Conservation (phyloP, 2,329 filamentous ascomycete species). For the Venturiaceae sp. region DNA sequence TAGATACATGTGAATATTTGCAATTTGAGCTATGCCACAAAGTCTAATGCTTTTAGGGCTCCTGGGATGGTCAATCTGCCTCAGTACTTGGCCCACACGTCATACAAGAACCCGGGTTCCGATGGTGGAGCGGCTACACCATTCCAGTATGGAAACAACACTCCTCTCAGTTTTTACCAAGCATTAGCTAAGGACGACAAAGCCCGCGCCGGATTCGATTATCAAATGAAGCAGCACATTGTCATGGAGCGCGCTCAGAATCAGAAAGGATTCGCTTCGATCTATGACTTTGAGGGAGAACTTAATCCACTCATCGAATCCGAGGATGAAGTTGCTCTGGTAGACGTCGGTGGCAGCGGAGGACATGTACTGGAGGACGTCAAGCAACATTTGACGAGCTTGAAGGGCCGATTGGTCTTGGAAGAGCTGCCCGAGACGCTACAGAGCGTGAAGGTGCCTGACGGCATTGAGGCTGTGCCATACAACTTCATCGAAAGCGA, state of each 20-base stretch:
- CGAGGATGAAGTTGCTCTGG: not conserved
- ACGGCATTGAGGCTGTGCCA: not conserved
- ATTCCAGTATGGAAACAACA: not conserved
- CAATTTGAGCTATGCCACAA: not conserved
- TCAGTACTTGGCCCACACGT: not conserved
- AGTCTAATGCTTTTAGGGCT: not conserved
- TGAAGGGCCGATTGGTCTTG: not conserved
- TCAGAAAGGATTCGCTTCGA: not conserved
- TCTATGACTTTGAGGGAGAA: not conserved
- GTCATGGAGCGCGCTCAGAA: not conserved
- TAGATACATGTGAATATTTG: not conserved
- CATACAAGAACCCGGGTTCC: not conserved
- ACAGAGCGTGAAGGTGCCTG: not conserved
- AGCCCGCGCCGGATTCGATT: conserved; percentile 1
- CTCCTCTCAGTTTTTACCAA: not conserved
- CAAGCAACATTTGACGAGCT: not conserved
- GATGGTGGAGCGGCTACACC: not conserved
- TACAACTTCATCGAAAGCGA: conserved; percentile 1
- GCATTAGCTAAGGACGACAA: not conserved
- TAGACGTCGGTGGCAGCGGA: not conserved
- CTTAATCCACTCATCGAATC: not conserved
- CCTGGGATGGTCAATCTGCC: not conserved
- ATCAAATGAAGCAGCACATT: not conserved
- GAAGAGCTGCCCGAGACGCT: not conserved
- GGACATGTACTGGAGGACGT: conserved; percentile 1